Evolutionary conservation across 352 stramenopile species (phyloP), one percentile per base, ranked within the genome.

Genomic region (Pythium myriotylum): DNA sequence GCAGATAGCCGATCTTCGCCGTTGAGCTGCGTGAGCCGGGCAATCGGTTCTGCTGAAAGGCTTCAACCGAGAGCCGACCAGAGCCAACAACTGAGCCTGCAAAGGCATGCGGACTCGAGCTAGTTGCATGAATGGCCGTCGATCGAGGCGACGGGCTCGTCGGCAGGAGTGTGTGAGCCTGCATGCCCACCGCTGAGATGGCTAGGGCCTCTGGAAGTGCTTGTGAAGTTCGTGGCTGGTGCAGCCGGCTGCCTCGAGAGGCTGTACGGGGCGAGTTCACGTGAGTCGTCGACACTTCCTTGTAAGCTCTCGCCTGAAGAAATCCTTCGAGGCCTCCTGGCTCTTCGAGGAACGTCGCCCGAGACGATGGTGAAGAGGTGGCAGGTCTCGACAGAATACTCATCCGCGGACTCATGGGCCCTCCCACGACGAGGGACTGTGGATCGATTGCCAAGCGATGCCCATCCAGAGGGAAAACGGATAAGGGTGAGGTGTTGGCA

Each of bases 181-280:
- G 53, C 1, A 45, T 24, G 12, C 42, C 56, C n/a, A 70, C 23
- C 20, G 49, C 65, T 10, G 33, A 20, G 35, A 54, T 48, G 2
- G 55, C 42, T 0, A 65, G 46, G 35, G 65, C 55, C 52, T 57
- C n/a, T 17, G 43, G 49, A 7, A 49, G 12, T 2, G 35, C 19
- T 22, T 59, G 35, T 3, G 61, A 59, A n/a, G 42, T 14, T 2
- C 37, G 62, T n/a, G 63, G 48, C 32, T 64, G 45, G 26, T 57
- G 50, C 6, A 56, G 26, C 22, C 39, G 35, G 52, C 52, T 62
- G 7, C 39, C 24, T 9, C 62, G 54, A n/a, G 54, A 55, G 10
- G 40, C 9, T 16, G 54, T 48, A 1, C 62, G 62, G 5, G 37
- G 33, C 48, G 23, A 59, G 23, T 32, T 61, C 13, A 14, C 33